A percentile compares a stretch with the other conserved stretches of the same genome.
Evolutionary conservation across 441 rosid genomes (phyloP).

Genomic region (Theobroma grandiflorum): DNA sequence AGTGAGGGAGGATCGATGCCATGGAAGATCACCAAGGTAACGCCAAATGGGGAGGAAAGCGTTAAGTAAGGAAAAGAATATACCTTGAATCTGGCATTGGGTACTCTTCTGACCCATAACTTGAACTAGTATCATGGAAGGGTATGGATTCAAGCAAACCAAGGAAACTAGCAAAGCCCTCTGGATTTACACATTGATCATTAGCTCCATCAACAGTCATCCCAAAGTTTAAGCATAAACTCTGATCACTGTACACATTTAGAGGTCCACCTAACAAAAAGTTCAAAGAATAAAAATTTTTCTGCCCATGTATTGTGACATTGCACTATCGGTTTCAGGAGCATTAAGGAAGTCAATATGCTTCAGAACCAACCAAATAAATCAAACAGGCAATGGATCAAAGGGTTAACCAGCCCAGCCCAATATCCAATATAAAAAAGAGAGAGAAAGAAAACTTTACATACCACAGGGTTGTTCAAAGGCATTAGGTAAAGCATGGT

Average conservation of each 20-base stretch:
- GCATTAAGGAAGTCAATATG: background rate
- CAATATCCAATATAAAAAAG: background rate
- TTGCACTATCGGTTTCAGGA: slow-evolving; percentile 12
- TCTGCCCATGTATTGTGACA: background rate
- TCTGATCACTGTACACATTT: slow-evolving; percentile 51
- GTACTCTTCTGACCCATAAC: slow-evolving; percentile 64
- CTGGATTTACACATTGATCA: slow-evolving; percentile 78
- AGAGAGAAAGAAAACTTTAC: slow-evolving; percentile 33
- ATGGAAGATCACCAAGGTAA: slow-evolving; percentile 23
- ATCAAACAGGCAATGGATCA: slow-evolving; percentile 12
- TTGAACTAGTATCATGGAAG: slow-evolving; percentile 69
- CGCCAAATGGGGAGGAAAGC: slow-evolving; percentile 23
- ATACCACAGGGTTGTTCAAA: slow-evolving; percentile 69
- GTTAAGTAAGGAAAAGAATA: slow-evolving; percentile 33
- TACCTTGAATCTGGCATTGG: slow-evolving; percentile 74
- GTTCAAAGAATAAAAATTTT: slow-evolving; percentile 11
- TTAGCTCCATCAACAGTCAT: slow-evolving; percentile 57
- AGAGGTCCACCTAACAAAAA: slow-evolving; percentile 55
- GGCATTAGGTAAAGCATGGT: slow-evolving; percentile 76
- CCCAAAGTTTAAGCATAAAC: slow-evolving; percentile 68
- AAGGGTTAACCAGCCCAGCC: slow-evolving; percentile 6
- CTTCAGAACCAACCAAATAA: slow-evolving; percentile 8
- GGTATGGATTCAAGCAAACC: slow-evolving; percentile 92
- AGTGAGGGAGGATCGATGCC: background rate
- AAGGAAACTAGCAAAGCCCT: slow-evolving; percentile 80